Evolutionary conservation across 148 eudicot species (phyloP), one percentile per base, ranked within the genome.

Genomic region (Oxyria digyna): DNA sequence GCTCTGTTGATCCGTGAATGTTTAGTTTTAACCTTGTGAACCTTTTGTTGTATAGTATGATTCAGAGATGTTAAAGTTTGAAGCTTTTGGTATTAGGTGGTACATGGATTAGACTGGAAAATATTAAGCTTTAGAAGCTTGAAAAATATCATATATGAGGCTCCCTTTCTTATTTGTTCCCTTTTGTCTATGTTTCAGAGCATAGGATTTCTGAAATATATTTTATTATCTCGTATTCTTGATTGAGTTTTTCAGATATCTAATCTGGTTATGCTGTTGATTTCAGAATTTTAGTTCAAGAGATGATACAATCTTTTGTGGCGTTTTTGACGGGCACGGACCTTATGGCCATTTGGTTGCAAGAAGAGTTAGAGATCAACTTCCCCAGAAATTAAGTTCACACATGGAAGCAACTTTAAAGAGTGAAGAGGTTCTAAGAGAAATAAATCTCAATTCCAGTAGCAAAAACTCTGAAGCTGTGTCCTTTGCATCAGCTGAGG

Each of bases 261-360:
- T 4, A 27, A 59, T 59, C 65, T 29, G 37, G 3, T 27, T 27
- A 15, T 26, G 37, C 35, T 59, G 8, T 59, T 59, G 20, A 67
- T 72, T 87, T 24, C 86, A 93, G 98, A 89, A 93, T 73, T 93
- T 93, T 72, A 80, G 82, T 71, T 87, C 95, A 21, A 89, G 86
- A 75, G 74, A 82, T 20, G 96, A 89, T 77, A 82, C 96, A 0
- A 74, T 92, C 41, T 92, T 89, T 72, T 87, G 96, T 81, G 96
- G 96, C 42, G 96, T 89, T 41, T 92, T 89, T 69, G 98, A 93
- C 62, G 96, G 98, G 41, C 98, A 93, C 73, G 96, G 98, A 52
- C 96, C 98, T 9, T 83, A 78, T 62, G 98, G 98, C 35, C 98
- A 93, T 85, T 54, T 89, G 88, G 98, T 93, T 75, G 95, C 98